Base-by-base conservation (phyloP, 2,329 filamentous ascomycete genomes). In the Pseudogymnoascus sp. region DNA sequence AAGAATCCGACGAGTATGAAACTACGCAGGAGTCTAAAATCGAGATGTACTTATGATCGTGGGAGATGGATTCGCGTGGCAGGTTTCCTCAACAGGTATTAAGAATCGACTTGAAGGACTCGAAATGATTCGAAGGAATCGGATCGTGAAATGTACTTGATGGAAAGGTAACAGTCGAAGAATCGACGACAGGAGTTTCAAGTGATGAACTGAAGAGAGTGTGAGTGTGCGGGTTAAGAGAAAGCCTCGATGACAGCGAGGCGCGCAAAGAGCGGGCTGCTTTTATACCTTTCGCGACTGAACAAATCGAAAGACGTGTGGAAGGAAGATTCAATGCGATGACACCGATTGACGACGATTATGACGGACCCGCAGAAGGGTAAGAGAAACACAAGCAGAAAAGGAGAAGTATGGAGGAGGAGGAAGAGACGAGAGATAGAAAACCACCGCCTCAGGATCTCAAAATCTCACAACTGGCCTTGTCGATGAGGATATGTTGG, bases 261-360 rank as follows among this genome's bases (percentile, higher is more conserved):
- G 58, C 58, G 58, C 58, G 58, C 44, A 59, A 25, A 58, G 58
- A 59, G 13, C 7, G 58, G 44, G 44, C 44, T 51, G 31, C 44
- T 33, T 4, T 6, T 31, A 59, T 59, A 36, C 36, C 58, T 59
- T 31, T 59, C 33, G 58, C 58, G 58, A 59, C 58, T 38, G 7
- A n/a, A 59, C 33, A 36, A 59, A 59, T 59, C 58, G 58, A 59
- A 59, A 38, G 58, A 59, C 58, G 58, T 59, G 58, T 59, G 13
- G 58, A 59, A 59, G 58, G 17, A 59, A 39, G 58, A 38, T 25
- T 15, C 58, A 59, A 59, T 59, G 36, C 58, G 58, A 59, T 38
- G 58, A 59, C 33, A 39, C 58, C 58, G 33, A 59, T 17, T 39
- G 33, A 59, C 58, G 58, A 59, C 58, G 33, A 27, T 36, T 59